These are phyloP conservation scores for Gossypium aridum DNA, from an alignment of 441 rosid species.

Conservation along the genomic window DNA sequence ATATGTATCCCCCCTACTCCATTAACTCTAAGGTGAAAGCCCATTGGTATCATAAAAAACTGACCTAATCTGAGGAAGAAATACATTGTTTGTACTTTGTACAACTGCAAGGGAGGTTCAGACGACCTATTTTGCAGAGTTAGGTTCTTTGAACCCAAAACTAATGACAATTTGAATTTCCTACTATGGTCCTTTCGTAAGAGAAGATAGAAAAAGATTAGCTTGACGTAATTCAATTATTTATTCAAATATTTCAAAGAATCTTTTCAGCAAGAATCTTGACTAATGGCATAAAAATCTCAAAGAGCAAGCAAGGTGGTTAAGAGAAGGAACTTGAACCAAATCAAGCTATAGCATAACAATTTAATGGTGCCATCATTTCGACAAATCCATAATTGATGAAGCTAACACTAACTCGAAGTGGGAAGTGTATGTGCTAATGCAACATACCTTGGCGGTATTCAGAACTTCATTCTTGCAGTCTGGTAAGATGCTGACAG, in stretches of 20 bases:
- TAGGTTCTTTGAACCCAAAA: background rate
- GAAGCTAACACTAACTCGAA: background rate
- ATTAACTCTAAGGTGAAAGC: background rate
- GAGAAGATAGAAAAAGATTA: background rate
- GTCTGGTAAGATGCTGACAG: conserved; percentile 80
- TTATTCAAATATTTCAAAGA: background rate
- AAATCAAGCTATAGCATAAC: background rate
- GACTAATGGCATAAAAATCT: background rate
- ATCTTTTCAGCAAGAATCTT: background rate
- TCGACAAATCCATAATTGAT: background rate
- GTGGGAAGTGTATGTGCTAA: background rate
- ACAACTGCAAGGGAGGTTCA: background rate
- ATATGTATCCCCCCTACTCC: background rate
- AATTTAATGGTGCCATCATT: background rate
- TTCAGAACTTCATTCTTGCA: conserved; percentile 64
- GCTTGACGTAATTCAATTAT: background rate
- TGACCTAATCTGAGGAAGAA: background rate
- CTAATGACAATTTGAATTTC: background rate
- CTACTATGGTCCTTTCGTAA: background rate
- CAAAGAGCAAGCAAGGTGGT: background rate
- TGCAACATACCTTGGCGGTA: conserved; percentile 70
- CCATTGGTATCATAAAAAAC: background rate
- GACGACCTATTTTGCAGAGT: background rate
- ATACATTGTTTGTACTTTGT: background rate
- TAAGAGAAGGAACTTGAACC: background rate